phyloP scores from a whole-genome alignment of 306 rosid genomes.

The Oemleria cerasiformis region DNA sequence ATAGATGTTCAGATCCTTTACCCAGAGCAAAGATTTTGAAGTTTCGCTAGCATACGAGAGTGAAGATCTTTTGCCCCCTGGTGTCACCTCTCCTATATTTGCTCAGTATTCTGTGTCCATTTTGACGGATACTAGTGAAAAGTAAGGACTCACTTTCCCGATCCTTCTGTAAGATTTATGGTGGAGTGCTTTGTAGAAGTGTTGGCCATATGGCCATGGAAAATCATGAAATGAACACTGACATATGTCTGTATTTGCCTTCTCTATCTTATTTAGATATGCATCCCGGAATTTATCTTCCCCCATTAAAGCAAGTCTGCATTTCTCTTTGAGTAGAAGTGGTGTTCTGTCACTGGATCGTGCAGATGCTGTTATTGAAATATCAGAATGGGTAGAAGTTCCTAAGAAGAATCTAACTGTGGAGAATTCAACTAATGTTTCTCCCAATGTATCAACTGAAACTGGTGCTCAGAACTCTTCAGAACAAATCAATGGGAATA shows the following conservation, averaged over 20 bases:
- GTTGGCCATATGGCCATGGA: slow-evolving; percentile 7
- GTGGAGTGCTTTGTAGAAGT: slow-evolving; percentile 19
- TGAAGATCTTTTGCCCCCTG: slow-evolving; percentile 76
- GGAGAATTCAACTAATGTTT: slow-evolving; percentile 68
- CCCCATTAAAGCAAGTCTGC: slow-evolving; percentile 84
- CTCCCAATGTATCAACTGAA: slow-evolving; percentile 54
- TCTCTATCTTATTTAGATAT: slow-evolving; percentile 52
- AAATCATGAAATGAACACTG: slow-evolving; percentile 19
- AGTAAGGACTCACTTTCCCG: slow-evolving; percentile 54
- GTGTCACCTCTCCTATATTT: slow-evolving; percentile 58
- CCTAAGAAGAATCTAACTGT: slow-evolving; percentile 64
- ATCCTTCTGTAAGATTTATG: slow-evolving; percentile 21
- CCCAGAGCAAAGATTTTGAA: slow-evolving; percentile 85
- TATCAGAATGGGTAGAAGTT: slow-evolving; percentile 93
- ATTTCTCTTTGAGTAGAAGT: slow-evolving; percentile 91
- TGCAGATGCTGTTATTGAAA: slow-evolving; percentile 90
- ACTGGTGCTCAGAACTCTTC: slow-evolving; percentile 55
- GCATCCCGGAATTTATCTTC: slow-evolving; percentile 78
- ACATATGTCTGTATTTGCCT: slow-evolving; percentile 19
- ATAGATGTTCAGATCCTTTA: slow-evolving; percentile 81
- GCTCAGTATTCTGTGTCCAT: slow-evolving; percentile 74
- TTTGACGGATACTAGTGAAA: slow-evolving; percentile 72
- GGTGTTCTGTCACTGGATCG: slow-evolving; percentile 89
- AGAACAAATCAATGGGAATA: slow-evolving; percentile 54
- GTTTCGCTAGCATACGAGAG: slow-evolving; percentile 82